Evolutionary conservation across 345 rosid species (phyloP), one percentile per base, ranked within the genome.

Genomic region (Gossypium sturtianum): DNA sequence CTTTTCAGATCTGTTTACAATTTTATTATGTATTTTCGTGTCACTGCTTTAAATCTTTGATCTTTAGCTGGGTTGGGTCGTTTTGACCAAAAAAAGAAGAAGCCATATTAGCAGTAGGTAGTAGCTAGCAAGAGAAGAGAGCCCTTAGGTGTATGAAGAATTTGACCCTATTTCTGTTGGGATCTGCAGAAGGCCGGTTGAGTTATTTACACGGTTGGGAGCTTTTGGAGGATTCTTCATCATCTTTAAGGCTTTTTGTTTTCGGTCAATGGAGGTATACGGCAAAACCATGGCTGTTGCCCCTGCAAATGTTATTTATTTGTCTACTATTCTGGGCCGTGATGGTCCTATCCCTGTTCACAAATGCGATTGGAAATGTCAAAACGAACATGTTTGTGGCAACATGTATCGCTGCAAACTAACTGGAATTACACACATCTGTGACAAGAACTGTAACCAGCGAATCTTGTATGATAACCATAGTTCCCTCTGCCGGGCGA

Each of bases 361-460:
- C 94, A 89, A 91, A 76, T 95, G 99, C 75, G 90, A 90, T 64
- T 86, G 96, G 93, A 93, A 95, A 84, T 95, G 99, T 80, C 82
- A 87, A 79, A 95, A 91, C 75, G 99, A 95, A 17, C 92, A 79
- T 78, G 87, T 93, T 11, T 87, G 91, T 71, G 99, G 96, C 76
- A 95, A 95, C 84, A 90, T 95, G 93, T 91, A 86, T 79, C 90
- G 85, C 80, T 91, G 99, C 90, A 93, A 90, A 84, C 85, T 93
- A 84, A 95, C 98, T 27, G 96, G 93, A 17, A 81, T 91, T 53
- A 91, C 97, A 70, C 98, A 95, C 85, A 91, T 95, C 83, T 95
- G 99, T 80, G 99, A 95, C 97, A 93, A 93, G 94, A 93, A 95
- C 79, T 95, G 99, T 86, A 80, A 95, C 87, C 99, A 93, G 96